Conservation (phyloP, 129 eudicot species). For the Artemisia annua region DNA sequence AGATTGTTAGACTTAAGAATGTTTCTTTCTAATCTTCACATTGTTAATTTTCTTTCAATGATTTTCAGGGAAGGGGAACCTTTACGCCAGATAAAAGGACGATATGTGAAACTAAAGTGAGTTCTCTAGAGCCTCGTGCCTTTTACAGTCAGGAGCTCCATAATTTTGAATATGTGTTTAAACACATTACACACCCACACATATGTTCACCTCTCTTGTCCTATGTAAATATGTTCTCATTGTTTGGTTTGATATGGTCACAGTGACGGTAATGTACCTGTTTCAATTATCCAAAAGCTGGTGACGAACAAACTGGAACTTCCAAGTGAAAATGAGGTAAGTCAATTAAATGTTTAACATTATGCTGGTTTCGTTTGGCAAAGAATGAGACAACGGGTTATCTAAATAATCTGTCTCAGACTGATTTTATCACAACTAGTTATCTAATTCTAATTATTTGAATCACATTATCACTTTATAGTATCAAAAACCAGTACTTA, state of each 20-base stretch:
- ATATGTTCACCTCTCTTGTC: no score
- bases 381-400: neutral
- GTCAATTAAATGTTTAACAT: neutral
- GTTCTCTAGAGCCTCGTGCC: slow-evolving; percentile 21
- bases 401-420: neutral
- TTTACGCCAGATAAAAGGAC: slow-evolving; percentile 75
- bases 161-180: neutral
- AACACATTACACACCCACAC: neutral
- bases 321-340: slow-evolving; percentile 81
- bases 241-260: slow-evolving; percentile 6
- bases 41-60: slow-evolving; percentile 13
- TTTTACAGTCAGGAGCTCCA: slow-evolving; percentile 4
- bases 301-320: slow-evolving; percentile 73
- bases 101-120: slow-evolving; percentile 78
- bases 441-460: neutral
- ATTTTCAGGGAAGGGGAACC: slow-evolving; percentile 69
- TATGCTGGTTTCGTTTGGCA: neutral
- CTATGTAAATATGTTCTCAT: neutral
- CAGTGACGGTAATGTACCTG: slow-evolving; percentile 81
- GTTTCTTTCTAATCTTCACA: slow-evolving; percentile 11
- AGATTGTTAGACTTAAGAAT: neutral
- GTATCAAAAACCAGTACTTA: neutral
- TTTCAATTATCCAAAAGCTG: slow-evolving; percentile 74
- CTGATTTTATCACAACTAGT: neutral
- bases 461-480: neutral